phyloP scores from a whole-genome alignment of 768 basidiomycete species.

The Phlebiopsis gigantea region DNA sequence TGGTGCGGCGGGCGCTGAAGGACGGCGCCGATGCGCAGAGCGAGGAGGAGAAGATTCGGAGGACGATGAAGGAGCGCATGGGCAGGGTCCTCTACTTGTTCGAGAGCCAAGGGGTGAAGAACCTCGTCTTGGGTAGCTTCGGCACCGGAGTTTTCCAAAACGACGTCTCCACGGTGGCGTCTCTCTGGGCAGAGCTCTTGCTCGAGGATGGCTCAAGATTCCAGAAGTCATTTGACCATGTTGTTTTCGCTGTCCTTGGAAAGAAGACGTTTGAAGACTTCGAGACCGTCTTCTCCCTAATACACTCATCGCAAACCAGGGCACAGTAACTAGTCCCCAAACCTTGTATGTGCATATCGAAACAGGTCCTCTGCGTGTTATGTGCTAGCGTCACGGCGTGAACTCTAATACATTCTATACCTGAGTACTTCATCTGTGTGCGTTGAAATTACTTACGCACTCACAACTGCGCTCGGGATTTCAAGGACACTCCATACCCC shows the following conservation, averaged over 20 bases:
- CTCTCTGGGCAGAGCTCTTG: slow-evolving; percentile 61
- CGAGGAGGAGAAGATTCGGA: slow-evolving; percentile 39
- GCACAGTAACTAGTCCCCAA: too few relatives aligned
- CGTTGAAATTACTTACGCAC: too few relatives aligned
- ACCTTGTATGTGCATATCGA: too few relatives aligned
- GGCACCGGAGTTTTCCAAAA: slow-evolving; percentile 79
- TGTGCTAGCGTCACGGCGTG: too few relatives aligned
- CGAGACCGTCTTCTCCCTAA: slow-evolving; percentile 26
- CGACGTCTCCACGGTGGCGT: slow-evolving; percentile 49
- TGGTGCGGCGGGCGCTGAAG: slow-evolving; percentile 29
- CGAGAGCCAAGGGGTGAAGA: slow-evolving; percentile 51
- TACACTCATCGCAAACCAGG: neutral
- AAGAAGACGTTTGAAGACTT: slow-evolving; percentile 41
- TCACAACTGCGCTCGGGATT: too few relatives aligned
- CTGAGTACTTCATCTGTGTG: too few relatives aligned
- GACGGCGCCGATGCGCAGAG: slow-evolving; percentile 11
- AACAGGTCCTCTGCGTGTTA: too few relatives aligned
- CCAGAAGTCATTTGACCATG: slow-evolving; percentile 48
- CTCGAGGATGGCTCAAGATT: slow-evolving; percentile 46
- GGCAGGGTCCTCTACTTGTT: slow-evolving; percentile 60
- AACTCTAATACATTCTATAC: too few relatives aligned
- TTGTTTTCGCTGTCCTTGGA: slow-evolving; percentile 66
- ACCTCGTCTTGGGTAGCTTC: slow-evolving; percentile 68
- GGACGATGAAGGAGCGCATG: slow-evolving; percentile 67
- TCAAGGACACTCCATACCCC: too few relatives aligned